phyloP scores from a whole-genome alignment of 140 eudicot genomes.

The Artemisia princeps region DNA sequence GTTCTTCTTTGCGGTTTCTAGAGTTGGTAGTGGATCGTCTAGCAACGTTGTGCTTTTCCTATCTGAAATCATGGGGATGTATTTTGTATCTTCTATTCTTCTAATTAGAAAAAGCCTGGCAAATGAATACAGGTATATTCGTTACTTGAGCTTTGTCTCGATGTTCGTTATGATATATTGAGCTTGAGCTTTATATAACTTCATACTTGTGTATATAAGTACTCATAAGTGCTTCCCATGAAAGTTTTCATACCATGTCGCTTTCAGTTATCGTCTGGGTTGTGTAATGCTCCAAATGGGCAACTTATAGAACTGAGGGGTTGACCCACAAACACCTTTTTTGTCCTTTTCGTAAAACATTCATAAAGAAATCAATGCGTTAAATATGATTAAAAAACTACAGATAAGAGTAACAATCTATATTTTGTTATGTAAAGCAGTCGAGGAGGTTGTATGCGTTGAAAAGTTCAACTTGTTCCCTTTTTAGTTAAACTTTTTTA shows the following conservation, averaged over 20 bases:
- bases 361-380: too few species aligned
- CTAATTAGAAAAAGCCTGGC: slow-evolving; percentile 90
- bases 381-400: too few species aligned
- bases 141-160: background rate
- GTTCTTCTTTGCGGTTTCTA: slow-evolving; percentile 97
- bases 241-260: background rate
- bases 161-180: background rate
- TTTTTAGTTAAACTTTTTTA: background rate
- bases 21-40: slow-evolving; percentile 98
- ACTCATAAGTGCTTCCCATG: background rate
- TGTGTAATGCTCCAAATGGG: too few species aligned
- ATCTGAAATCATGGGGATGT: slow-evolving; percentile 99
- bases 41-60: slow-evolving; percentile 92
- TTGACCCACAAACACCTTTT: too few species aligned
- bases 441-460: background rate
- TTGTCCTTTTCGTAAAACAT: too few species aligned
- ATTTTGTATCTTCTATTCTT: slow-evolving; percentile 84
- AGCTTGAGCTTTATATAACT: background rate
- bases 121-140: slow-evolving; percentile 79
- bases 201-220: background rate
- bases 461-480: background rate
- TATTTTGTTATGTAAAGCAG: background rate
- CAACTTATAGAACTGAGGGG: too few species aligned
- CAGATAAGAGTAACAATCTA: background rate
- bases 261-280: background rate